These are phyloP conservation scores for Ustulina deusta DNA, from an alignment of 2,329 filamentous ascomycete genomes.

Conservation along the genomic window DNA sequence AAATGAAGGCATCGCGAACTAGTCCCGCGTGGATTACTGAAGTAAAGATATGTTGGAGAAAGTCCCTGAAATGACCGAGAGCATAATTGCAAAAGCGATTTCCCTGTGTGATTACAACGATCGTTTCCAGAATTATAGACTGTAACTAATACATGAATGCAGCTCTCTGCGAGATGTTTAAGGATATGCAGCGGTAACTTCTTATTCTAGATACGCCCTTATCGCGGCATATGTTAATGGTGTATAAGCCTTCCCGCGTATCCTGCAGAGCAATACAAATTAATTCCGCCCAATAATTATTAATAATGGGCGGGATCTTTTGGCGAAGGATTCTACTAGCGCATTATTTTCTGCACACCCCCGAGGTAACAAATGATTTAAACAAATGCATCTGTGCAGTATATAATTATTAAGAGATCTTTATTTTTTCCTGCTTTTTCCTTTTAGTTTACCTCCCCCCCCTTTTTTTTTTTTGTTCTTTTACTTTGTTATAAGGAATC, in stretches of 20 bases:
- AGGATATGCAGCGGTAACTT: neutral
- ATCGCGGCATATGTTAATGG: neutral
- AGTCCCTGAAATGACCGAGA: neutral
- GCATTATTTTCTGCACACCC: neutral
- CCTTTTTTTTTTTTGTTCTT: neutral
- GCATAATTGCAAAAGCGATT: neutral
- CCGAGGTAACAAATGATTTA: neutral
- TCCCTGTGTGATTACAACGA: neutral
- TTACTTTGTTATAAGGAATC: neutral
- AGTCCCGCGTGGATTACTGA: neutral
- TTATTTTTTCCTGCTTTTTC: neutral
- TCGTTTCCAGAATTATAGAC: neutral
- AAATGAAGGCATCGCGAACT: neutral
- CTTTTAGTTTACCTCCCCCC: too few species aligned
- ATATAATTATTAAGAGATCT: neutral
- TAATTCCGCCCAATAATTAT: neutral
- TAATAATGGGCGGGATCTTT: neutral
- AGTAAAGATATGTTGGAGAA: neutral
- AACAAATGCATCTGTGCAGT: neutral
- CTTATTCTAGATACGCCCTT: neutral
- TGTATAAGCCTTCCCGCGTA: neutral
- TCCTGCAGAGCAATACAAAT: neutral
- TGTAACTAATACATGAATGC: neutral
- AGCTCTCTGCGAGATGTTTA: neutral
- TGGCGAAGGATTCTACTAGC: constrained; percentile 2